Conservation (phyloP, 257 asterid species). For the Pogostemon cablin region DNA sequence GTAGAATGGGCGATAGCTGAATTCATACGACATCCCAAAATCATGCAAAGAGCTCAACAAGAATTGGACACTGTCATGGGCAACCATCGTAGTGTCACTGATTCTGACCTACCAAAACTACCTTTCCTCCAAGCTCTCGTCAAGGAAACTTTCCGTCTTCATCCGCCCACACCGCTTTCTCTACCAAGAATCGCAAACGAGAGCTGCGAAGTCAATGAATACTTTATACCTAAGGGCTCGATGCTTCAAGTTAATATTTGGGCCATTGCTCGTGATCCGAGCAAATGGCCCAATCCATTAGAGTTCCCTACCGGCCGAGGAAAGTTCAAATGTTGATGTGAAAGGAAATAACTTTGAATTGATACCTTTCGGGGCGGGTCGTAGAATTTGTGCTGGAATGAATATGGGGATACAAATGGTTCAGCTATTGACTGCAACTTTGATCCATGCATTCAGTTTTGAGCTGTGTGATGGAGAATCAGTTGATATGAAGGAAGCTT, state of each 20-base stretch:
- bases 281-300: constrained; percentile 61
- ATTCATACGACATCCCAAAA: constrained; percentile 60
- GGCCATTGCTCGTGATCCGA: constrained; percentile 87
- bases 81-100: constrained; percentile 51
- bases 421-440: constrained; percentile 62
- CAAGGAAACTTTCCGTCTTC: constrained; percentile 86
- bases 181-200: constrained; percentile 70
- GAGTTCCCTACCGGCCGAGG: constrained; percentile 65
- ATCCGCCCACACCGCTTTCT: constrained; percentile 90
- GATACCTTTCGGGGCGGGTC: constrained; percentile 92
- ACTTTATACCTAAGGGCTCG: constrained; percentile 72
- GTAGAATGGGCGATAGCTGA: constrained; percentile 94
- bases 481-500: constrained; percentile 77
- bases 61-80: constrained; percentile 72
- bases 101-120: constrained; percentile 56
- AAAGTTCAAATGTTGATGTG: constrained; percentile 58
- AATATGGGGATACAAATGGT: constrained; percentile 76
- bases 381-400: constrained; percentile 86
- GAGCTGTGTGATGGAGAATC: constrained; percentile 49
- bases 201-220: constrained; percentile 67
- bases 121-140: constrained; percentile 67
- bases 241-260: constrained; percentile 77
- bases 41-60: constrained; percentile 50
- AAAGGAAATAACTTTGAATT: constrained; percentile 76
- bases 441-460: constrained; percentile 74